Evolutionary conservation across 164 flowering plant genomes (phyloP).

Genomic region (Akebia trifoliata): DNA sequence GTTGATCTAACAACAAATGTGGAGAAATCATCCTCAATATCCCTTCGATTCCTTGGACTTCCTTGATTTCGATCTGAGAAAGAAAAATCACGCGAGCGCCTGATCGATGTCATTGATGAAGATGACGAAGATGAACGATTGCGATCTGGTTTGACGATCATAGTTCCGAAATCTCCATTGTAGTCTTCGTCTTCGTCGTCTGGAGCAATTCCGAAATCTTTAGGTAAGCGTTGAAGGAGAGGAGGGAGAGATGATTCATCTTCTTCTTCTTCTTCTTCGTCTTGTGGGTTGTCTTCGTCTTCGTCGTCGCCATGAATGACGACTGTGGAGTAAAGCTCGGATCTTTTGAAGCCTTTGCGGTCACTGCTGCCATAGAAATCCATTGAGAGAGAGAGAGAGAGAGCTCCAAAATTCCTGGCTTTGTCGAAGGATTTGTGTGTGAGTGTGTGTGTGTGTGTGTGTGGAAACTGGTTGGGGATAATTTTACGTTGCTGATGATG

Average conservation of each 20-base stretch:
- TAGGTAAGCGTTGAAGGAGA: conserved; percentile 83
- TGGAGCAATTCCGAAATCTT: conserved; percentile 70
- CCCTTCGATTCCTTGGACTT: conserved; percentile 21
- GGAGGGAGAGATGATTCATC: conserved; percentile 84
- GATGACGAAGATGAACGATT: conserved; percentile 12
- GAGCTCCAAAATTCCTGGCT: no score
- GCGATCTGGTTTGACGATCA: conserved; percentile 51
- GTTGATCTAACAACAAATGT: conserved; percentile 69
- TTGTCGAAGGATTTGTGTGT: no score
- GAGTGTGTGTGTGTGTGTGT: no score
- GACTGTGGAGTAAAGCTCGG: conserved; percentile 42
- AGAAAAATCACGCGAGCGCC: conserved; percentile 15
- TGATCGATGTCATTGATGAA: neutral
- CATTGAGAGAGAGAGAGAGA: conserved; percentile 22
- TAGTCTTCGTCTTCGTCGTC: conserved; percentile 37
- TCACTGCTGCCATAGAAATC: conserved; percentile 21
- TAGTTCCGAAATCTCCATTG: conserved; percentile 45
- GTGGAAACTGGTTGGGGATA: no score
- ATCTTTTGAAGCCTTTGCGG: conserved; percentile 17
- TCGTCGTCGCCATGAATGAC: conserved; percentile 48
- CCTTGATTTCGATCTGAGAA: conserved; percentile 13
- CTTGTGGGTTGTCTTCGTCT: conserved; percentile 19
- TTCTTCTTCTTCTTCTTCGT: conserved; percentile 23
- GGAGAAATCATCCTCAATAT: conserved; percentile 39
- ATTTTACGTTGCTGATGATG: no score